Percentiles rank a stretch among this genome's conserved stretches.
Evolutionary conservation across 495 filamentous ascomycete genomes (phyloP).

Genomic region (Aspergillus wentii): DNA sequence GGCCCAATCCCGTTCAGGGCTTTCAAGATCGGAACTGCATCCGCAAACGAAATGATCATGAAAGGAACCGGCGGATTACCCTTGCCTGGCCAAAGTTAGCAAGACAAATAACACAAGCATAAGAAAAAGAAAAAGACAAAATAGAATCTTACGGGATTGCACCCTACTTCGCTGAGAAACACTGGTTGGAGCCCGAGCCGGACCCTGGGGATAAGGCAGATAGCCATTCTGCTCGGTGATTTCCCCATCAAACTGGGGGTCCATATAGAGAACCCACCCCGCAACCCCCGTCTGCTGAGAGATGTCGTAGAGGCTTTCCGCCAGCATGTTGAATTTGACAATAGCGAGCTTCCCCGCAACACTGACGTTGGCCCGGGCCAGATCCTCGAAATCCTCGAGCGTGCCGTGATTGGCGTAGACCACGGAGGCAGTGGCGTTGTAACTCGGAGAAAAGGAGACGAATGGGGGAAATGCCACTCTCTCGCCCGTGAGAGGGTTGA

Average conservation of each 20-base stretch:
- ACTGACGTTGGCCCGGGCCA: constrained; percentile 63
- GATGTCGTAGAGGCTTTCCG: constrained; percentile 20
- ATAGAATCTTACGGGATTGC: constrained; percentile 23
- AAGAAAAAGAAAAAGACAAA: no score
- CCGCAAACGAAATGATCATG: constrained; percentile 72
- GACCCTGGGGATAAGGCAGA: constrained; percentile 65
- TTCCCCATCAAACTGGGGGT: constrained; percentile 73
- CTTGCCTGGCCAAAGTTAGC: no score
- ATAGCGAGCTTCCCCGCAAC: constrained; percentile 62
- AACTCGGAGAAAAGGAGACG: constrained; percentile 37
- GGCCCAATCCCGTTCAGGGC: constrained; percentile 74
- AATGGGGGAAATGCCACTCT: constrained; percentile 63
- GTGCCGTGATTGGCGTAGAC: neutral
- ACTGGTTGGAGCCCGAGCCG: constrained; percentile 65
- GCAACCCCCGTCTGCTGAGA: constrained; percentile 77
- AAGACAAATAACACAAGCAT: no score
- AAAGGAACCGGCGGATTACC: no score
- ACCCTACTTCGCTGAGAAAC: constrained; percentile 75
- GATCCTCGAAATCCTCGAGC: neutral
- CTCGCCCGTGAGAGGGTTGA: constrained; percentile 39
- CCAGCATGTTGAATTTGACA: constrained; percentile 77
- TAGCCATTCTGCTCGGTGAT: constrained; percentile 64
- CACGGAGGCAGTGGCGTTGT: neutral
- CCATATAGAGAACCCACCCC: constrained; percentile 65
- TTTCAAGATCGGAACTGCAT: constrained; percentile 72